Percentiles rank a stretch among this genome's conserved stretches.
phyloP scores from a whole-genome alignment of 164 flowering plant genomes.

The Chloranthus sessilifolius region DNA sequence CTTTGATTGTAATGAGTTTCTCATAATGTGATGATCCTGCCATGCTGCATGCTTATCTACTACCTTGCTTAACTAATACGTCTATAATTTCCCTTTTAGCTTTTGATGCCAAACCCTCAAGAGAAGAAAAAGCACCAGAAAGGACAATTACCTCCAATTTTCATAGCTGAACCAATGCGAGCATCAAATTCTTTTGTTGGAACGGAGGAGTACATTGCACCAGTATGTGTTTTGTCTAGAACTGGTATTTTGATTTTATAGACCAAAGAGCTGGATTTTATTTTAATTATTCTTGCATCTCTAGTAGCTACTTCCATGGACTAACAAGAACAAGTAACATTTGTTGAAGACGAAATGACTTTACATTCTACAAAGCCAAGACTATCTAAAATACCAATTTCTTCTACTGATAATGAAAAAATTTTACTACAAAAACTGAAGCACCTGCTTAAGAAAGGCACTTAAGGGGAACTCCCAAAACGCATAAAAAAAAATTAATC shows the following conservation, averaged over 20 bases:
- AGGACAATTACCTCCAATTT: conserved; percentile 61
- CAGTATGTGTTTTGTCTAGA: conserved; percentile 46
- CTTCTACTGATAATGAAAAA: too few species aligned
- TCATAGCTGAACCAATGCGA: conserved; percentile 95
- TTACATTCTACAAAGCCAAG: too few species aligned
- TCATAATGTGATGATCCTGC: too few species aligned
- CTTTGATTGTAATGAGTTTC: too few species aligned
- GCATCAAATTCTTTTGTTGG: conserved; percentile 99
- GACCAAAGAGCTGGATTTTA: too few species aligned
- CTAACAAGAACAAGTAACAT: not conserved
- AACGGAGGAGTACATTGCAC: conserved; percentile 98
- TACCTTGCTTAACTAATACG: not conserved
- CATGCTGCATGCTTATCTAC: too few species aligned
- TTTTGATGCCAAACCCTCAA: conserved; percentile 48
- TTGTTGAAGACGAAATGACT: too few species aligned
- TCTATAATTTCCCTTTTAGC: conserved; percentile 38
- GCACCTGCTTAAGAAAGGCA: too few species aligned
- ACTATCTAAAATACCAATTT: too few species aligned
- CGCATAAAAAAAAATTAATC: too few species aligned
- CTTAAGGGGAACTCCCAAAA: too few species aligned
- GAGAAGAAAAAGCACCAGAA: conserved; percentile 66
- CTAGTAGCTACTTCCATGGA: not conserved
- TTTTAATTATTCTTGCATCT: not conserved
- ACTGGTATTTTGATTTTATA: conserved; percentile 2
- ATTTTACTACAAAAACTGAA: too few species aligned